Conservation (phyloP, 108 stramenopile genomes). For the Nitzschia sp. region DNA sequence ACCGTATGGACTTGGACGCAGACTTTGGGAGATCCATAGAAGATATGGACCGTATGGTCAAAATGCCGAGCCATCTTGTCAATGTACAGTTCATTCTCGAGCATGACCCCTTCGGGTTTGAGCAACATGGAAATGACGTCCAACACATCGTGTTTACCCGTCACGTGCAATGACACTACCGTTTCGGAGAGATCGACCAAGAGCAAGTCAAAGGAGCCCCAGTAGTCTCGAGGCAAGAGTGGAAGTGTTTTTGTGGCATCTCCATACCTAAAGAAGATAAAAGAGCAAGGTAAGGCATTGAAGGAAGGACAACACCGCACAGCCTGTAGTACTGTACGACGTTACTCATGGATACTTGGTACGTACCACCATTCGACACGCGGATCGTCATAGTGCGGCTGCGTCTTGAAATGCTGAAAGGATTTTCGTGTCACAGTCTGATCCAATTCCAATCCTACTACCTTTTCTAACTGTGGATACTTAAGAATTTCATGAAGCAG, state of each 20-base stretch:
- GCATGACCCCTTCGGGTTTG: slow-evolving; percentile 39
- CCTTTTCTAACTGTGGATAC: slow-evolving; percentile 40
- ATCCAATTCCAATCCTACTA: slow-evolving; percentile 59
- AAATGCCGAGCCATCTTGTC: slow-evolving; percentile 54
- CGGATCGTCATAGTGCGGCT: slow-evolving; percentile 77
- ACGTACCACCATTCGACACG: slow-evolving; percentile 85
- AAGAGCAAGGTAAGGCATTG: too few relatives aligned
- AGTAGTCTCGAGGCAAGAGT: slow-evolving; percentile 35
- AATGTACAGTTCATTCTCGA: slow-evolving; percentile 56
- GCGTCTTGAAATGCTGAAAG: slow-evolving; percentile 73
- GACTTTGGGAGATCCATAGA: slow-evolving; percentile 57
- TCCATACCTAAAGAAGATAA: slow-evolving; percentile 35
- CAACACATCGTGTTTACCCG: slow-evolving; percentile 23
- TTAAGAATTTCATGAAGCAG: slow-evolving; percentile 48
- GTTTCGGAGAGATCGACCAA: slow-evolving; percentile 67
- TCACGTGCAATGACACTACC: slow-evolving; percentile 54
- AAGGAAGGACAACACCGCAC: too few relatives aligned
- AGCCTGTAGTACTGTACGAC: background rate
- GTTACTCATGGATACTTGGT: slow-evolving; percentile 44
- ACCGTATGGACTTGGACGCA: slow-evolving; percentile 69
- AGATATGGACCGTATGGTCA: slow-evolving; percentile 49
- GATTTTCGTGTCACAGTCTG: slow-evolving; percentile 67
- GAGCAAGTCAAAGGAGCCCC: slow-evolving; percentile 44
- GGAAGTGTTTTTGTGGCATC: slow-evolving; percentile 33
- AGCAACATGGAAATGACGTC: slow-evolving; percentile 28